These are phyloP conservation scores for Pharus latifolius DNA, from an alignment of 176 grass and related monocot species.

Conservation along the genomic window DNA sequence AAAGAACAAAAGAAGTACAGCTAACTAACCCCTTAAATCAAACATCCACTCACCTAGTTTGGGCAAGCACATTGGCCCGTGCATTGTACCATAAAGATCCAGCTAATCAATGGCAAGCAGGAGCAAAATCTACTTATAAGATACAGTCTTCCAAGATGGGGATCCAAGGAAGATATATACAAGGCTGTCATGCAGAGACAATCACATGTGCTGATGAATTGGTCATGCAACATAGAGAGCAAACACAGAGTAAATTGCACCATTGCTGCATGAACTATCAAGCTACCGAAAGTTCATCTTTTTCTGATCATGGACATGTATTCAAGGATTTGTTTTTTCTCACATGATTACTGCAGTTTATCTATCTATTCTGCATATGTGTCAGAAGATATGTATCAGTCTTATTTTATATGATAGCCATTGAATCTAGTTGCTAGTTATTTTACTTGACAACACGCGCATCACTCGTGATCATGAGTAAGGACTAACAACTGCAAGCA, in stretches of 20 bases:
- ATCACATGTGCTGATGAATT: not conserved
- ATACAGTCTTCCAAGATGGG: not conserved
- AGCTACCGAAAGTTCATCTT: no score
- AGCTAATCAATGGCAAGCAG: no score
- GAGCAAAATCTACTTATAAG: not conserved
- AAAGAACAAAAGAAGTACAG: not conserved
- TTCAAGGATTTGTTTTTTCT: not conserved
- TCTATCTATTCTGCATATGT: not conserved
- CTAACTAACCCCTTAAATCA: not conserved
- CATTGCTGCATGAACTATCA: not conserved
- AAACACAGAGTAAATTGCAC: not conserved
- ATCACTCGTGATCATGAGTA: no score
- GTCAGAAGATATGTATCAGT: not conserved
- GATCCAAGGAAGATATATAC: not conserved
- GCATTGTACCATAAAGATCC: not conserved
- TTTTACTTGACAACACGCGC: not conserved
- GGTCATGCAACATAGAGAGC: not conserved
- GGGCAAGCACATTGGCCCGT: not conserved
- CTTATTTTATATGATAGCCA: not conserved
- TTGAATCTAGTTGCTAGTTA: not conserved
- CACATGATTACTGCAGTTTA: not conserved
- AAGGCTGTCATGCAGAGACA: not conserved
- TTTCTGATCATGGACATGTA: not conserved
- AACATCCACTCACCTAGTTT: not conserved
- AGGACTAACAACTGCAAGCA: no score